Evolutionary conservation across 169 alveolate genomes (phyloP), one percentile per base, ranked within the genome.

Genomic region (Amoebophrya sp.): DNA sequence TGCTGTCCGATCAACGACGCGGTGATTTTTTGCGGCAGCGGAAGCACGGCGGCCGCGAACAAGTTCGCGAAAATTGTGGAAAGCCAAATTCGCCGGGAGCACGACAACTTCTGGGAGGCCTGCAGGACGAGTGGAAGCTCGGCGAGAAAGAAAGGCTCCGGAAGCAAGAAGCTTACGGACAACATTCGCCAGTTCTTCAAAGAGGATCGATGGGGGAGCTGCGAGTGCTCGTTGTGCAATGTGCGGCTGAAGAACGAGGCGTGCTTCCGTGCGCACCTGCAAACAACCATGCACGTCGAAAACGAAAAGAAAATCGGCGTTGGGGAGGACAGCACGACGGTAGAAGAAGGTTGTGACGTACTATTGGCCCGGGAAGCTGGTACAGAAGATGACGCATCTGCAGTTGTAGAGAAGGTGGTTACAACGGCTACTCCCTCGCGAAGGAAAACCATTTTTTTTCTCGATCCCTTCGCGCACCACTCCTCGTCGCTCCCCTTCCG

Each of bases 401-500:
- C 35, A 32, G 14, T 10, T 40, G n/a, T 38, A 40, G 32, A 3
- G 35, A 1, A 7, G 53, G 12, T 23, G 39, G 2, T 12, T 18
- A 47, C 7, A 7, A 47, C 66, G 7, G 18, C 29, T 12, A 18
- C 29, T 12, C 29, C 29, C 18, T 12, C 66, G 66, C 88, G 29
- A 32, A 1, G 29, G 53, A 35, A 40, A 77, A 40, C 77, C 77
- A 54, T 89, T 32, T 89, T 92, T 54, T 33, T 92, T 1, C 77
- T 77, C 0, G 94, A 92, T 77, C 94, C 94, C 89, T 54, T 89
- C 0, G 94, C 93, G 18, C 94, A 93, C 66, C 94, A 93, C 83
- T 77, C 92, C 39, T n/a, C 39, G 40, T 89, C 88, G 66, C 93
- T 93, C 39, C 94, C 94, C 14, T 93, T 93, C 66, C 33, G 92